Conservation (phyloP, 257 asterid species). For the Euphrasia confusa region DNA sequence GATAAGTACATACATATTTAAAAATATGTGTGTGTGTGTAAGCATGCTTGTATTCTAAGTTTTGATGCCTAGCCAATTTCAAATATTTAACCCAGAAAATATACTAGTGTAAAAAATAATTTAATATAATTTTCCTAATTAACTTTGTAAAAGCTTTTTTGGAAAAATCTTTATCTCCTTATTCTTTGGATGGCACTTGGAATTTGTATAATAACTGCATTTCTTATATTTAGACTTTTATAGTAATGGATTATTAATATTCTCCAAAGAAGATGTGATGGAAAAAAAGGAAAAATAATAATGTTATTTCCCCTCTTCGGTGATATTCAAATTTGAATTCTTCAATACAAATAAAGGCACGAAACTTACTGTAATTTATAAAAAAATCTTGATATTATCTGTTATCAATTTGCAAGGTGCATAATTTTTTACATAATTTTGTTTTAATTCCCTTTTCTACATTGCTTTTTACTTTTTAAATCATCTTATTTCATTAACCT, state of each 20-base stretch:
- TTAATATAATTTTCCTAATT: not conserved
- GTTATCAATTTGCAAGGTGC: not conserved
- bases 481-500: constrained; percentile 5
- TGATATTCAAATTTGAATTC: constrained; percentile 4
- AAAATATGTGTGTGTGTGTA: no score
- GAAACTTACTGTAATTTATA: not conserved
- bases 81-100: not conserved
- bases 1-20: no score
- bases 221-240: not conserved
- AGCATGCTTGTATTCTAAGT: no score
- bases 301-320: not conserved
- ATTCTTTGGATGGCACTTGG: not conserved
- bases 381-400: not conserved
- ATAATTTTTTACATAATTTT: not conserved
- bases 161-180: constrained; percentile 1
- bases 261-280: not conserved
- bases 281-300: not conserved
- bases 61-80: not conserved
- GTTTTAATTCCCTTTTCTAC: not conserved
- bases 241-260: constrained; percentile 12
- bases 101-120: not conserved
- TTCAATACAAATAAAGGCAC: no score
- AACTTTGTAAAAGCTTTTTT: constrained; percentile 3
- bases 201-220: not conserved
- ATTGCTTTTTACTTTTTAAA: not conserved